These are phyloP conservation scores for Eremochloa ophiuroides DNA, from an alignment of 176 grass and related monocot genomes.

Conservation along the genomic window DNA sequence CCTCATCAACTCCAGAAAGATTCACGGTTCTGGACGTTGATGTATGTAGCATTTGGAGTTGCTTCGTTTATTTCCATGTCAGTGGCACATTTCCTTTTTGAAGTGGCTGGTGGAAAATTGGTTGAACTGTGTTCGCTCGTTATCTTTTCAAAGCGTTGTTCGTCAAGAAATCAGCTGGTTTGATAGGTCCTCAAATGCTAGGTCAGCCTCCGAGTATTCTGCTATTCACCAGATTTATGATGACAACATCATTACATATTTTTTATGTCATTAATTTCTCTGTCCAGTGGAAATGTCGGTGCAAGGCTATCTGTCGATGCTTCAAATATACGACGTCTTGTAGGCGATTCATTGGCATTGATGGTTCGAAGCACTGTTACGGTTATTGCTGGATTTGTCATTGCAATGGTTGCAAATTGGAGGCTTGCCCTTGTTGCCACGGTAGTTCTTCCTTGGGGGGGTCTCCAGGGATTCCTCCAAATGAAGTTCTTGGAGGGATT, in stretches of 20 bases:
- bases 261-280: neutral
- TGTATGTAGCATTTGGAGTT: conserved; percentile 8
- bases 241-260: neutral
- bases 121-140: neutral
- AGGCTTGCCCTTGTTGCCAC: conserved; percentile 18
- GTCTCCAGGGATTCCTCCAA: conserved; percentile 43
- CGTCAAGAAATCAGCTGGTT: conserved; percentile 18
- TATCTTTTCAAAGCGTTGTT: conserved; percentile 13
- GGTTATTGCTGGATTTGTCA: conserved; percentile 12
- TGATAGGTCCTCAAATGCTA: conserved; percentile 3
- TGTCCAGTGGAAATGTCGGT: conserved; percentile 2
- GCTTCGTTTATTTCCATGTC: neutral
- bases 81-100: neutral
- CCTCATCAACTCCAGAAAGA: conserved; percentile 2
- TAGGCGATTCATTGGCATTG: conserved; percentile 17
- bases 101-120: conserved; percentile 5
- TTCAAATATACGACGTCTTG: conserved; percentile 15
- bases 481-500: conserved; percentile 55
- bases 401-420: conserved; percentile 18
- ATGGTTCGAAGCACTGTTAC: conserved; percentile 6
- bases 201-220: neutral
- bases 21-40: conserved; percentile 13
- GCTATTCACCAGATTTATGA: neutral
- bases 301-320: conserved; percentile 17
- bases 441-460: conserved; percentile 3